Conservation (phyloP, 1,284 basidiomycete species). For the Leucoagaricus sp. region DNA sequence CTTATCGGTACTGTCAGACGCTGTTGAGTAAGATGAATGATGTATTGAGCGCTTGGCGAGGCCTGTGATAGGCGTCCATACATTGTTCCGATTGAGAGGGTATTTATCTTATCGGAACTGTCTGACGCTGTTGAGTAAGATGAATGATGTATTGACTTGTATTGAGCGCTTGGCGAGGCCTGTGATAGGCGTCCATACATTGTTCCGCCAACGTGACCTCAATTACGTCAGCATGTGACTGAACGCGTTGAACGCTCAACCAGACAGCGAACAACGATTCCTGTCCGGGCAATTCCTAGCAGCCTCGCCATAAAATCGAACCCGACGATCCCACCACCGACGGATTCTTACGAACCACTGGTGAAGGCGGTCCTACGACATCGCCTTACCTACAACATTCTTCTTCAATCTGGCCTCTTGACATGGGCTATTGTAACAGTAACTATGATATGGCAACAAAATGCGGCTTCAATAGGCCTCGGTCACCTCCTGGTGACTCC, state of each 20-base stretch:
- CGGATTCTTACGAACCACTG: constrained; percentile 53
- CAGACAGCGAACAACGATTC: background rate
- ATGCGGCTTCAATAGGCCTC: constrained; percentile 30
- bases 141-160: no score
- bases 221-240: no score
- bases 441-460: constrained; percentile 43
- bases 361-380: constrained; percentile 57
- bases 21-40: no score
- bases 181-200: no score
- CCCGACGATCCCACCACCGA: constrained; percentile 25
- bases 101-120: no score
- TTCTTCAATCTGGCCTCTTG: constrained; percentile 48
- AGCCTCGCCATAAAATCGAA: constrained; percentile 23
- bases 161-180: no score
- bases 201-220: no score
- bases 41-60: no score
- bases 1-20: no score
- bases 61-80: no score
- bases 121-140: no score
- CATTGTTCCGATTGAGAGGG: no score
- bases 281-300: constrained; percentile 25
- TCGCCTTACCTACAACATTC: constrained; percentile 52
- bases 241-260: background rate
- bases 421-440: constrained; percentile 46
- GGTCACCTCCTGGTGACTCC: constrained; percentile 36